Conservation (phyloP, 305 asterid genomes). For the Fraxinus dipetala region DNA sequence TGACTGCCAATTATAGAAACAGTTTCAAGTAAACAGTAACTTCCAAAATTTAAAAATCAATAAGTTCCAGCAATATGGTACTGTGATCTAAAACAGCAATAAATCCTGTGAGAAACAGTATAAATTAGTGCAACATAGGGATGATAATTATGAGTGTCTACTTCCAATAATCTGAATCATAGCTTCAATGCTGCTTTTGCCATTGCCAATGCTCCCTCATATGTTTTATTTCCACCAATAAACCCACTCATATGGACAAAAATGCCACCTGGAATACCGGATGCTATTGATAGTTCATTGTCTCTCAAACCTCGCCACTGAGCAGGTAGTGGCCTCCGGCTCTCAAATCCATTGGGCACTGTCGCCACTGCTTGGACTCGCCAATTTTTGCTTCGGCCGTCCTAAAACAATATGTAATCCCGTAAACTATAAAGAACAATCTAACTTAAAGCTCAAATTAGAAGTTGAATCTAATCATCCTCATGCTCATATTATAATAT, state of each 20-base stretch:
- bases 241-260: constrained; percentile 86
- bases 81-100: neutral
- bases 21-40: neutral
- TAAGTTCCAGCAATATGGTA: neutral
- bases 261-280: constrained; percentile 62
- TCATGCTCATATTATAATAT: neutral
- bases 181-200: constrained; percentile 67
- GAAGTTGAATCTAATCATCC: neutral
- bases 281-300: constrained; percentile 53
- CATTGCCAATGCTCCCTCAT: constrained; percentile 74
- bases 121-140: neutral
- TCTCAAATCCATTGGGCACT: constrained; percentile 70
- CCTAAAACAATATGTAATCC: constrained; percentile 36
- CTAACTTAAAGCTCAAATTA: neutral
- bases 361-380: constrained; percentile 69
- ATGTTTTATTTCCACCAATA: constrained; percentile 67
- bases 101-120: neutral
- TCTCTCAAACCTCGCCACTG: constrained; percentile 83
- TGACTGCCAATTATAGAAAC: neutral
- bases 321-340: constrained; percentile 72
- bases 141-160: neutral
- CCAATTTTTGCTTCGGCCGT: constrained; percentile 75
- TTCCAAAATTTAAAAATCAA: neutral
- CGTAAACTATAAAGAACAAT: neutral
- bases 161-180: constrained; percentile 16